Evolutionary conservation across 495 filamentous ascomycete species (phyloP).

Genomic region (Corynascus novoguineensis): DNA sequence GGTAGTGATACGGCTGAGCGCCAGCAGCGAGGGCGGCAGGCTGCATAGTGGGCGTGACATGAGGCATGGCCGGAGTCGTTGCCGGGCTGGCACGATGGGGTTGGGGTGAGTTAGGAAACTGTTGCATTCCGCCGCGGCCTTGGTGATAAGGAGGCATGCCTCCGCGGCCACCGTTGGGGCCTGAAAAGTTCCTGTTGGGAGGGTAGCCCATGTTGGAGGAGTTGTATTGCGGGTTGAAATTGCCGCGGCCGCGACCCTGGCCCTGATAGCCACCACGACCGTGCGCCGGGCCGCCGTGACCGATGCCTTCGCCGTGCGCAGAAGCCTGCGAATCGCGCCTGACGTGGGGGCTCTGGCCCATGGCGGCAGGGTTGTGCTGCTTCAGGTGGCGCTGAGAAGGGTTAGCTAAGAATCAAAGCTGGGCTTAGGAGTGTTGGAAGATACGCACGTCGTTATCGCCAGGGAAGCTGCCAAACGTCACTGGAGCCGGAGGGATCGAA

Average conservation of each 20-base stretch:
- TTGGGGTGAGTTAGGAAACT: constrained; percentile 63
- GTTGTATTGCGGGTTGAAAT: constrained; percentile 52
- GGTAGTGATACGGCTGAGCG: constrained; percentile 57
- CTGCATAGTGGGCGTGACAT: constrained; percentile 62
- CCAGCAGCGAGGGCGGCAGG: constrained; percentile 50
- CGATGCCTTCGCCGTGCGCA: constrained; percentile 68
- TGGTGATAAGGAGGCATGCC: constrained; percentile 65
- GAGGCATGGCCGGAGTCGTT: constrained; percentile 58
- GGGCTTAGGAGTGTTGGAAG: background rate
- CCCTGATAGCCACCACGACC: constrained; percentile 38
- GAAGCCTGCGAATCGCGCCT: constrained; percentile 80
- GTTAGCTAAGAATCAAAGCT: constrained; percentile 25
- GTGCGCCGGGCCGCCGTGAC: constrained; percentile 53
- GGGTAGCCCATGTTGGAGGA: constrained; percentile 63
- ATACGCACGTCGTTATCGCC: constrained; percentile 67
- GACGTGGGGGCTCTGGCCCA: constrained; percentile 65
- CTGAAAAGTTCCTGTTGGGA: constrained; percentile 52
- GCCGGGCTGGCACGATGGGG: constrained; percentile 63
- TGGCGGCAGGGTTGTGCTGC: constrained; percentile 54
- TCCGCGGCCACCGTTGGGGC: constrained; percentile 57
- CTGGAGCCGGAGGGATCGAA: constrained; percentile 55
- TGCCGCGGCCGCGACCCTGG: constrained; percentile 55
- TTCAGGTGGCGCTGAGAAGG: constrained; percentile 50
- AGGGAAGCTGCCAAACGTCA: constrained; percentile 79
- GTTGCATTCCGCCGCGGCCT: constrained; percentile 50